Evolutionary conservation across 1,284 basidiomycete genomes (phyloP).

Genomic region (Acaromyces ingoldii): DNA sequence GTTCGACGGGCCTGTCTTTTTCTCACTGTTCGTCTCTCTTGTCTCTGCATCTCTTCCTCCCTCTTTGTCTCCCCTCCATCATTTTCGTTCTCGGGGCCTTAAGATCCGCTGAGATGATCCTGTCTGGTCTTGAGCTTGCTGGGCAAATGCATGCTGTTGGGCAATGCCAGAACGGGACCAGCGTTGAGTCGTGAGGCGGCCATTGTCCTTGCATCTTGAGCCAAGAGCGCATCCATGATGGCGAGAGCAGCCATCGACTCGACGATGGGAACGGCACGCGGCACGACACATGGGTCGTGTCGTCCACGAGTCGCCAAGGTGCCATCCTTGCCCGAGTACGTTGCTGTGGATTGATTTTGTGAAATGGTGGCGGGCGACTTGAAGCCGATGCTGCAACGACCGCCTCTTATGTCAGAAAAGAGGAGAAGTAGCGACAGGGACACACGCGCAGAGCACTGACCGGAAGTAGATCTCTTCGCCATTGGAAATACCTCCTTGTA

Average conservation of each 20-base stretch:
- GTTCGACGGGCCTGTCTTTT: no score
- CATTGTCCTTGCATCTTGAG: conserved; percentile 32
- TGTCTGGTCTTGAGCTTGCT: conserved; percentile 12
- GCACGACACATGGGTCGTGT: conserved; percentile 97
- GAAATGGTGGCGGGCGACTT: conserved; percentile 98
- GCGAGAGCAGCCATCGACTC: conserved; percentile 96
- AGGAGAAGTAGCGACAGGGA: conserved; percentile 1
- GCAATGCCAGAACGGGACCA: conserved; percentile 26
- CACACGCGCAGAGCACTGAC: conserved; percentile 53
- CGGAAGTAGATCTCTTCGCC: conserved; percentile 97
- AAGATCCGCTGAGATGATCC: no score
- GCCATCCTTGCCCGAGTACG: conserved; percentile 85
- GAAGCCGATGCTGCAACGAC: conserved; percentile 72
- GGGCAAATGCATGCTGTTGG: conserved; percentile 41
- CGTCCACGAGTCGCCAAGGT: conserved; percentile 83
- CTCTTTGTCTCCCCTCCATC: no score
- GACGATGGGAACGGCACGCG: conserved; percentile 90
- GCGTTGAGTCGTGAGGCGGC: conserved; percentile 20
- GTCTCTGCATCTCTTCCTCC: no score
- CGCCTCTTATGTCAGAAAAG: background rate
- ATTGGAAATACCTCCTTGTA: conserved; percentile 97
- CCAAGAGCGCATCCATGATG: conserved; percentile 68
- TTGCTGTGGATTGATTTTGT: conserved; percentile 80
- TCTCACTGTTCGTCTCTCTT: no score
- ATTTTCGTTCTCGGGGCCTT: no score